These are phyloP conservation scores for Fusarium albosuccineum DNA, from an alignment of 2,329 filamentous ascomycete genomes.

Conservation along the genomic window DNA sequence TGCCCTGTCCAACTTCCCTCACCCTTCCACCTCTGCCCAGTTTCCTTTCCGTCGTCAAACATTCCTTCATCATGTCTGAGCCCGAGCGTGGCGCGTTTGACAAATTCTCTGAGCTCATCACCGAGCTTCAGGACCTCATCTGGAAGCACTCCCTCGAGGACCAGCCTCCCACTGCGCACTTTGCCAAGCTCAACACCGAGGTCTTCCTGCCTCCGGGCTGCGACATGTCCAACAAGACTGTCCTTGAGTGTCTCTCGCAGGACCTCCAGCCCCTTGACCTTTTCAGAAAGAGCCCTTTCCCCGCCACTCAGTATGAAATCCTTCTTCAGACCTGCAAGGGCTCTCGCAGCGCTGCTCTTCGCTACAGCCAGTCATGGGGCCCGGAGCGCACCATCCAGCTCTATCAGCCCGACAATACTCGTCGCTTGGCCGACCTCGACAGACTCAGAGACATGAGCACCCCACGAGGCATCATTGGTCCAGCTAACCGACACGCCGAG, in stretches of 20 bases:
- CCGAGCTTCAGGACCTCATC: constrained; percentile 1
- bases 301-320: neutral
- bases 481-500: neutral
- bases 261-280: too few species aligned
- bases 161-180: neutral
- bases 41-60: neutral
- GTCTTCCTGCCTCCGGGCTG: neutral
- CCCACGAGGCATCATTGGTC: neutral
- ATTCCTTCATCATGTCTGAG: neutral
- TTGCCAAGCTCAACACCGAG: neutral
- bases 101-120: neutral
- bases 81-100: neutral
- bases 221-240: too few species aligned
- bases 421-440: neutral
- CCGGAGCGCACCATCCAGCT: constrained; percentile 1
- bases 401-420: neutral
- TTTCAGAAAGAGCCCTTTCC: neutral
- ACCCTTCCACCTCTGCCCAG: neutral
- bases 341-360: neutral
- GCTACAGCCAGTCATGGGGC: neutral
- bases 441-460: neutral
- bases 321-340: neutral
- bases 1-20: neutral
- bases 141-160: neutral
- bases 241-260: too few species aligned